Evolutionary conservation across 108 stramenopile genomes (phyloP).

Genomic region (Aurantiochytrium sp.): DNA sequence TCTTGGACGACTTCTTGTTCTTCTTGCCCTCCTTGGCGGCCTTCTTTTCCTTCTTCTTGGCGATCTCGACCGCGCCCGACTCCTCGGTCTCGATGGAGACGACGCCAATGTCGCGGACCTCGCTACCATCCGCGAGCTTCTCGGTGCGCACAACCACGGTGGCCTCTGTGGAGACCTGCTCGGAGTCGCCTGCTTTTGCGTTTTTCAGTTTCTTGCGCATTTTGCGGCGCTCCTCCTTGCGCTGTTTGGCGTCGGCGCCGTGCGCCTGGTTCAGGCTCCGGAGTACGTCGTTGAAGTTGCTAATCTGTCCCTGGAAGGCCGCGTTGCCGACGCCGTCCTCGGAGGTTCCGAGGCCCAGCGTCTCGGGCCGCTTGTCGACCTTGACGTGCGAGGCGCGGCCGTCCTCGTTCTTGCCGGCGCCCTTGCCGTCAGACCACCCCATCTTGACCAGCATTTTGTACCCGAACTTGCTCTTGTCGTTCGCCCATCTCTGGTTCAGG

Average conservation of each 20-base stretch:
- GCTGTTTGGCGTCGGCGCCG: not conserved
- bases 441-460: slow-evolving; percentile 54
- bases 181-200: not conserved
- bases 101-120: not conserved
- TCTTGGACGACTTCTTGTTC: slow-evolving; percentile 40
- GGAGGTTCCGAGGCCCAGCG: slow-evolving; percentile 46
- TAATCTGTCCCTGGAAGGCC: slow-evolving; percentile 44
- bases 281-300: slow-evolving; percentile 48
- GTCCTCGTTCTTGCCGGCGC: slow-evolving; percentile 58
- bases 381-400: slow-evolving; percentile 53
- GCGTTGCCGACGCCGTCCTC: slow-evolving; percentile 45
- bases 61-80: not conserved
- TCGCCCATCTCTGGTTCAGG: not conserved
- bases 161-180: not conserved
- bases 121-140: not conserved
- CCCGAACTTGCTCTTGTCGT: slow-evolving; percentile 30
- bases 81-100: not conserved
- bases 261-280: slow-evolving; percentile 42
- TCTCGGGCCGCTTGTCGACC: slow-evolving; percentile 49
- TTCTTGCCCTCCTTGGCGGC: not conserved
- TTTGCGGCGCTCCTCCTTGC: not conserved
- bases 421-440: slow-evolving; percentile 64
- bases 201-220: not conserved
- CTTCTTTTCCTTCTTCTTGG: not conserved
- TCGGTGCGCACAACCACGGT: not conserved